phyloP scores from a whole-genome alignment of 2,329 filamentous ascomycete species.

The Pochonia chlamydosporia region DNA sequence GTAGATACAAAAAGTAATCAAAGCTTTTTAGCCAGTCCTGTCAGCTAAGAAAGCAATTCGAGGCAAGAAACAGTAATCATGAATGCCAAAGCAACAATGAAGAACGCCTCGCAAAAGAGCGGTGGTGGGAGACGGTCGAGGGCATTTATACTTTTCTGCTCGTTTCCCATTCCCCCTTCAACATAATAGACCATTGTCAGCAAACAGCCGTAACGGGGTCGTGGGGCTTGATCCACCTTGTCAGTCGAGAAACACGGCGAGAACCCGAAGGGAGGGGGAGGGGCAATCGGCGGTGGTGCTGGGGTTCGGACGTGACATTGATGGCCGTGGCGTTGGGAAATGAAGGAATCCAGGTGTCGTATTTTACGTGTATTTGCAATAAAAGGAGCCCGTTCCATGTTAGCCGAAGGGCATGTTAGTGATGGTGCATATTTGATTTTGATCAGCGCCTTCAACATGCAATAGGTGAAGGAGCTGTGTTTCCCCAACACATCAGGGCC shows the following conservation, averaged over 20 bases:
- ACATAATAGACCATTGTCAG: not conserved
- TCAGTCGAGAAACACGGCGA: not conserved
- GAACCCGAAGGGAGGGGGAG: not conserved
- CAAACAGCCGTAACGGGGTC: not conserved
- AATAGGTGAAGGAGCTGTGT: too few species aligned
- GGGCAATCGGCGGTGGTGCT: not conserved
- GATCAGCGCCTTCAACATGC: too few species aligned
- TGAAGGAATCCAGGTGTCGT: not conserved
- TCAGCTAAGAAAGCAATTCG: not conserved
- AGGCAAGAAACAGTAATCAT: not conserved
- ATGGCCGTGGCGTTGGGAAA: not conserved
- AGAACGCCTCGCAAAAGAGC: not conserved
- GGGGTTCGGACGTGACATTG: not conserved
- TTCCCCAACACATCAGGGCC: too few species aligned
- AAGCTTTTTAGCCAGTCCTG: not conserved
- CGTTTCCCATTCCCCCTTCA: not conserved
- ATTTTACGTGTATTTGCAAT: not conserved
- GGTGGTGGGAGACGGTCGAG: not conserved
- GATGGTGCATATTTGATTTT: too few species aligned
- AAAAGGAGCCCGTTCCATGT: too few species aligned
- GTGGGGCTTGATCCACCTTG: not conserved
- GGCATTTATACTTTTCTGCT: not conserved
- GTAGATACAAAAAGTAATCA: not conserved
- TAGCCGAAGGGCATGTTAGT: too few species aligned
- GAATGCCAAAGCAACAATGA: not conserved